Evolutionary conservation across 805 yeast genomes (phyloP).

Genomic region (Wickerhamomyces sydowiorum): DNA sequence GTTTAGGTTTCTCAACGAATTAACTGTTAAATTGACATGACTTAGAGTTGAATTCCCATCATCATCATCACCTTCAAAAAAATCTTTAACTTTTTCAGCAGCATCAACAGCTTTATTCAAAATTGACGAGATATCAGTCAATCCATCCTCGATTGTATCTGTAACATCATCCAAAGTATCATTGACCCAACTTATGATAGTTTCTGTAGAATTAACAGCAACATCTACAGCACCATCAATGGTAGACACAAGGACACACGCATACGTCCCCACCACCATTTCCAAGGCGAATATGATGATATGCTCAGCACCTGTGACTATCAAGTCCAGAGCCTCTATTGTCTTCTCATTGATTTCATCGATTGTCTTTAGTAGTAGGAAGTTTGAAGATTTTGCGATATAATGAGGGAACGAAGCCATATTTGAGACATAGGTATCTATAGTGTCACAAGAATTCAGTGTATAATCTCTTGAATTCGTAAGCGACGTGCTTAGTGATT

Average conservation of each 20-base stretch:
- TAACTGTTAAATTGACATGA: conserved; percentile 54
- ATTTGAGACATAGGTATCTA: conserved; percentile 33
- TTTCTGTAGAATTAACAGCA: conserved; percentile 69
- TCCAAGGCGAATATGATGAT: conserved; percentile 63
- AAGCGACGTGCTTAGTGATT: conserved; percentile 38
- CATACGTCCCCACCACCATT: conserved; percentile 77
- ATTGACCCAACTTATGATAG: conserved; percentile 56
- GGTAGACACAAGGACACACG: conserved; percentile 72
- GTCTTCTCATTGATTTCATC: conserved; percentile 43
- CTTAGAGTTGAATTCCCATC: conserved; percentile 26
- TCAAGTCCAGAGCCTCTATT: conserved; percentile 34
- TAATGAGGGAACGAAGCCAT: conserved; percentile 49
- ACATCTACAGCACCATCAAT: conserved; percentile 66
- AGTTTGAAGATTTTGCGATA: conserved; percentile 49
- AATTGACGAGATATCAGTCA: conserved; percentile 51
- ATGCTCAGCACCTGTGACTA: conserved; percentile 52
- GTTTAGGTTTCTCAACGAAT: conserved; percentile 46
- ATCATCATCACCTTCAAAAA: conserved; percentile 45
- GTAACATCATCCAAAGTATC: conserved; percentile 49
- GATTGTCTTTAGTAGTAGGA: conserved; percentile 40
- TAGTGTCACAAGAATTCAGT: conserved; percentile 37
- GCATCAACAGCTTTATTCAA: conserved; percentile 51
- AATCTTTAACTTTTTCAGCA: conserved; percentile 44
- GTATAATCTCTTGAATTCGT: conserved; percentile 32
- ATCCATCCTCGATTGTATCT: conserved; percentile 57